Evolutionary conservation across 129 eudicot genomes (phyloP), one percentile per base, ranked within the genome.

Genomic region (Mikania micrantha): DNA sequence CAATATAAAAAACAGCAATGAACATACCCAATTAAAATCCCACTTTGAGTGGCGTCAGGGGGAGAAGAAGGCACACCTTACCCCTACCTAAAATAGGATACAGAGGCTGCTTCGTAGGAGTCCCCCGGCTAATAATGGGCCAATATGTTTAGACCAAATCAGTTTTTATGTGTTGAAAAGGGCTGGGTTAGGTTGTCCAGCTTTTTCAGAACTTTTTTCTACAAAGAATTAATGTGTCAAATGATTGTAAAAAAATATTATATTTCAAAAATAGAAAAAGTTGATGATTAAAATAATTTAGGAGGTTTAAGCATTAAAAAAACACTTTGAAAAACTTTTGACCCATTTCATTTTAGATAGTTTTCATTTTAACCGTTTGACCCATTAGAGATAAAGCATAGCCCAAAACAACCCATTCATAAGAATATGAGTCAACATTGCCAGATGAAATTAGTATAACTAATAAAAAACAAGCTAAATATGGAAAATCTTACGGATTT

Each of bases 401-500:
- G 27, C 29, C 19, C 5, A 11, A 56, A 12, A 4, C 20, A 27
- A 56, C 38, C 35, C 20, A 56, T 27, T 27, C 20, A 54, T 4
- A 25, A 28, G 34, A 11, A 54, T 54, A 25, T 52, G 59, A 32
- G 32, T 10, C 7, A 52, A 52, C 22, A 52, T 19, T 49, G 4
- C 61, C 61, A 54, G 19, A 15, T 10, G 34, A 54, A 54, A 25
- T 2, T 54, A 0, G 27, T 12, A 28, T 13, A 27, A 13, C 34
- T 10, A 53, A 22, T 53, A 53, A 25, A 44, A 53, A 64, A 71
- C 39, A 78, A 64, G 38, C 54, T 57, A 22, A 10, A 53, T 10
- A 41, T 4, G 34, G 4, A 54, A 81, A 60, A 64, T 71, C 96
- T 80, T 86, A 93, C 96, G 72, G 80, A 36, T 77, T 85, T 57